Percentiles rank a stretch among this genome's conserved stretches.
Conservation (phyloP, 2,329 filamentous ascomycete species). For the Pseudogymnoascus verrucosus region DNA sequence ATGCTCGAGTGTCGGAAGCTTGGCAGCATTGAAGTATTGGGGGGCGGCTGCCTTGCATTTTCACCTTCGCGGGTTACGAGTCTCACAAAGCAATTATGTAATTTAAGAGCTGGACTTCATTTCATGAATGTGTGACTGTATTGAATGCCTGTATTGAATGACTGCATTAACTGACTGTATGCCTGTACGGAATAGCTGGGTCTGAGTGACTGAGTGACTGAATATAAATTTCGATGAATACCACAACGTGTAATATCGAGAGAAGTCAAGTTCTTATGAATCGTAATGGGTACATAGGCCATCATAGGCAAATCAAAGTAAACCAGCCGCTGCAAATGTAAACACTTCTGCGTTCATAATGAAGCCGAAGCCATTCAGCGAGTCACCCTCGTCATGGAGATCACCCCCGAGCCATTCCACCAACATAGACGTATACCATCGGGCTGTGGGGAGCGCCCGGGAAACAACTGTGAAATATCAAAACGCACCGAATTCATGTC, state of each 20-base stretch:
- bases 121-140: not conserved
- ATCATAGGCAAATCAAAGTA: not conserved
- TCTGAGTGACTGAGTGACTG: not conserved
- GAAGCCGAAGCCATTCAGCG: not conserved
- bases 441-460: not conserved
- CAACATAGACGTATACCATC: not conserved
- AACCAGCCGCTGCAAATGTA: not conserved
- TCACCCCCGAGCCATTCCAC: not conserved
- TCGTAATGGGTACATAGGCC: not conserved
- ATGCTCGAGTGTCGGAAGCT: not conserved
- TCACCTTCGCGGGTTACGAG: not conserved
- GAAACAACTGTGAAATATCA: not conserved
- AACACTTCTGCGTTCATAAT: not conserved
- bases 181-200: not conserved
- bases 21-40: not conserved
- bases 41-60: not conserved
- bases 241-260: not conserved
- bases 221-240: not conserved
- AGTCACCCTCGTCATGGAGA: not conserved
- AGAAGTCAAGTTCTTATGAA: not conserved
- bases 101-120: not conserved
- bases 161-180: not conserved
- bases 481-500: not conserved
- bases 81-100: not conserved
- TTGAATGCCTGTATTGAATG: not conserved